Conservation (phyloP, 305 asterid species). For the Plantago lanceolata region DNA sequence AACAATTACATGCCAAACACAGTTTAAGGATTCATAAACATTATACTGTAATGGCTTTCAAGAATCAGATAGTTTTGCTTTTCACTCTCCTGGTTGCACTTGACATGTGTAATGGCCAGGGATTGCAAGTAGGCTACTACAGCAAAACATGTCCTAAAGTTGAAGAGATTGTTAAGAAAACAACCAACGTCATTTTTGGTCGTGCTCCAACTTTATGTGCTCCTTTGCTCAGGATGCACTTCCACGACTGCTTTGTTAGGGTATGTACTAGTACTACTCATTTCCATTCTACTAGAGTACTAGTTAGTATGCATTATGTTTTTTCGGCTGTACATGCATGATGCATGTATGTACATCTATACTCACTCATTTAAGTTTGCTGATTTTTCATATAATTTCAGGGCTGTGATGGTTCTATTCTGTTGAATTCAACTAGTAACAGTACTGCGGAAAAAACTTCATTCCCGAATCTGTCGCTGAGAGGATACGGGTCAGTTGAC, state of each 20-base stretch:
- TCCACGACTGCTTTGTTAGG: constrained; percentile 62
- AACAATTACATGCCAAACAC: not conserved
- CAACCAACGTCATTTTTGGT: constrained; percentile 30
- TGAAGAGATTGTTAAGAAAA: constrained; percentile 36
- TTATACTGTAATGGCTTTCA: constrained; percentile 35
- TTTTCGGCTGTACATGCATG: too few species aligned
- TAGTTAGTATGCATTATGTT: too few species aligned
- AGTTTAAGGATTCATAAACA: not conserved
- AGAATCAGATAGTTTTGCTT: constrained; percentile 20
- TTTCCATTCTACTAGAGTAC: too few species aligned
- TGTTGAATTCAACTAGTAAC: constrained; percentile 39
- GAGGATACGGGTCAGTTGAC: constrained; percentile 52
- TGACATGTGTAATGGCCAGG: constrained; percentile 35
- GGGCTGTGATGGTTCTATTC: constrained; percentile 68
- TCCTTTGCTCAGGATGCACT: constrained; percentile 56
- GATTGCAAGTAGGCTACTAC: constrained; percentile 36
- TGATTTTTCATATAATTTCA: constrained; percentile 4
- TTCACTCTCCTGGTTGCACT: constrained; percentile 27
- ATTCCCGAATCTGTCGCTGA: constrained; percentile 39
- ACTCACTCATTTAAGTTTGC: not conserved
- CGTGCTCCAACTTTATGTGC: constrained; percentile 47
- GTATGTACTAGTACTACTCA: constrained; percentile 9
- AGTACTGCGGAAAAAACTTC: constrained; percentile 47
- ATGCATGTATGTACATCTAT: too few species aligned
- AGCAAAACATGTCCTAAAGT: constrained; percentile 43